A percentile compares a stretch with the other conserved stretches of the same genome.
Evolutionary conservation across 2,329 filamentous ascomycete species (phyloP).

Genomic region (Alternaria novae-zelandiae): DNA sequence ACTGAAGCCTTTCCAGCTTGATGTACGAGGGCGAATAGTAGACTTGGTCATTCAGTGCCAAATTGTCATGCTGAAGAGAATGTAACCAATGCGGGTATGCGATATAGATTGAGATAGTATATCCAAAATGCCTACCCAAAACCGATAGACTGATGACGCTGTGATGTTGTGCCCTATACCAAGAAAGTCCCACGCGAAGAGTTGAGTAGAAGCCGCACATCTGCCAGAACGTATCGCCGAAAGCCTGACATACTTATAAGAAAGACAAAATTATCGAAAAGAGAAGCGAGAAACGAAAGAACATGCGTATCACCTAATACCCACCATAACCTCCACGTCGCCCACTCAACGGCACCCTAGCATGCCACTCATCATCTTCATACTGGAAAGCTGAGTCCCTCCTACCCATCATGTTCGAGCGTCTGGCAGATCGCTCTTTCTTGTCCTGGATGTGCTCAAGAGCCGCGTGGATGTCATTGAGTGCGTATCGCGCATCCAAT

Average conservation of each 20-base stretch:
- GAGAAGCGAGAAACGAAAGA: neutral
- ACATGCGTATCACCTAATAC: neutral
- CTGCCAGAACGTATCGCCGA: neutral
- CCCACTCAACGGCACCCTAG: neutral
- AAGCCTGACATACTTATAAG: neutral
- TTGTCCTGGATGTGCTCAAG: constrained; percentile 11
- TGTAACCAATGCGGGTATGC: no score
- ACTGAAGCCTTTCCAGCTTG: no score
- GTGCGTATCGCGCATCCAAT: neutral
- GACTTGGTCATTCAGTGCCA: no score
- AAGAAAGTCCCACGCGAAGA: neutral
- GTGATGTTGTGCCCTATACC: no score
- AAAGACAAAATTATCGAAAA: neutral
- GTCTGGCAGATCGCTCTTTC: neutral
- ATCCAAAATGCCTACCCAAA: no score
- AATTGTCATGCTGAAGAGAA: no score
- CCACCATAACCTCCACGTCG: neutral
- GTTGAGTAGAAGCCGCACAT: neutral
- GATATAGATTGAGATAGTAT: no score
- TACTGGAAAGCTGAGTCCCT: neutral
- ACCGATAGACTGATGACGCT: no score
- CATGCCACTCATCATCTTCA: constrained; percentile 14
- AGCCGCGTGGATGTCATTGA: constrained; percentile 5
- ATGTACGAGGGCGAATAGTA: no score
- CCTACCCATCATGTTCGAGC: neutral